These are phyloP conservation scores for Pythium sukuiense DNA, from an alignment of 352 stramenopile genomes.

Conservation along the genomic window DNA sequence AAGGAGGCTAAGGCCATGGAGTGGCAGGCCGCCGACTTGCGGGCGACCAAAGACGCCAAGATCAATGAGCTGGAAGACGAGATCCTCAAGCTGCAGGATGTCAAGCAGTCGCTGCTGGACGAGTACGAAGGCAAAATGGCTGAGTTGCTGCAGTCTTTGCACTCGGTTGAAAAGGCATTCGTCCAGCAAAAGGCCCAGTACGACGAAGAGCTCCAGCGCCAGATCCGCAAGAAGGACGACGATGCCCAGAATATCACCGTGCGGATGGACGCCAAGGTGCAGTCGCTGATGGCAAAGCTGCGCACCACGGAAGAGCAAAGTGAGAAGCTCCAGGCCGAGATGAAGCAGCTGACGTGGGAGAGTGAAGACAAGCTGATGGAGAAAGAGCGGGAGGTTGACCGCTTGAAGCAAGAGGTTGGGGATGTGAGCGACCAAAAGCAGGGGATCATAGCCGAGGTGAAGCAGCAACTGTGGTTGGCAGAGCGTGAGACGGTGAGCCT, in stretches of 20 bases:
- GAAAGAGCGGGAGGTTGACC: slow-evolving; percentile 61
- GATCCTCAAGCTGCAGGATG: slow-evolving; percentile 50
- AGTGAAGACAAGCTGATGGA: slow-evolving; percentile 57
- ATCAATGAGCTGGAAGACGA: slow-evolving; percentile 68
- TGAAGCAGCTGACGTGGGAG: slow-evolving; percentile 68
- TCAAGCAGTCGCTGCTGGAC: slow-evolving; percentile 78
- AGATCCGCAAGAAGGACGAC: slow-evolving; percentile 47
- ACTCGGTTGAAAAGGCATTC: slow-evolving; percentile 81
- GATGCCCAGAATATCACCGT: slow-evolving; percentile 17
- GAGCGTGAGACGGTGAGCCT: slow-evolving; percentile 45
- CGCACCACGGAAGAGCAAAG: slow-evolving; percentile 50
- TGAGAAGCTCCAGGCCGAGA: slow-evolving; percentile 48
- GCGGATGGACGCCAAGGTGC: slow-evolving; percentile 41
- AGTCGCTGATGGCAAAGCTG: slow-evolving; percentile 44
- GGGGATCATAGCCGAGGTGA: slow-evolving; percentile 37
- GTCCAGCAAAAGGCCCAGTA: slow-evolving; percentile 83
- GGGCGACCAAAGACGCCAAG: slow-evolving; percentile 52
- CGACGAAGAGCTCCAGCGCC: slow-evolving; percentile 60
- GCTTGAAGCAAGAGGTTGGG: slow-evolving; percentile 44
- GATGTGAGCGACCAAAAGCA: slow-evolving; percentile 61
- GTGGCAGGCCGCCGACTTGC: slow-evolving; percentile 70
- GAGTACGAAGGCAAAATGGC: slow-evolving; percentile 88
- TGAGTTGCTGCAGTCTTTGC: slow-evolving; percentile 75
- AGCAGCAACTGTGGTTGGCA: slow-evolving; percentile 51
- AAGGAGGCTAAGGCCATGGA: slow-evolving; percentile 67